Evolutionary conservation across 2,329 filamentous ascomycete genomes (phyloP), one percentile per base, ranked within the genome.

Genomic region (Paecilomyces sp.): DNA sequence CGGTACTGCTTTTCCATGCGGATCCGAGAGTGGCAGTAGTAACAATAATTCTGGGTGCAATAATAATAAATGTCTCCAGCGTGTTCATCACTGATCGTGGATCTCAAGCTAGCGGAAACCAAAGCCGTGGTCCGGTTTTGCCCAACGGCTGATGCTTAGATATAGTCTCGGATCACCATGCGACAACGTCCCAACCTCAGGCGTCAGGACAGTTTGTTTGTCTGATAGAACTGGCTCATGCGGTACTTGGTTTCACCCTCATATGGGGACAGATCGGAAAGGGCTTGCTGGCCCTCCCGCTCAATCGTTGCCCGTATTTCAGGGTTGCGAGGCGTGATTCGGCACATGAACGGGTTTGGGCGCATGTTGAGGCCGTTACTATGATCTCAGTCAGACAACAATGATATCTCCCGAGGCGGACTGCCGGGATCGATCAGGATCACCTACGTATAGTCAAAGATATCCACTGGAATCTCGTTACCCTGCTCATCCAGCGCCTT

Each of bases 351-450:
- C 0, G 80, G 79, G 62, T 79, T 76, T 3, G 83, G 83, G 2
- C 83, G 77, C 82, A 83, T 84, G 62, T 85, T 85, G 25, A 85
- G 72, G 1, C 83, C 83, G 62, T 85, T 83, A 1, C 80, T 82
- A 36, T 34, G 15, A 28, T 28, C n/a, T 28, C 9, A 52, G 18
- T 58, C 7, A 55, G 34, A 13, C 31, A 33, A 47, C 11, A 55
- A 22, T 47, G n/a, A 47, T 47, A 18, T 47, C 5, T 47, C n/a
- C 41, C 18, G 41, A 8, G 8, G 15, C 9, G 7, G n/a, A 22
- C n/a, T 47, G 41, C 13, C 41, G 22, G 15, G 12, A 7, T 11
- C 9, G 4, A 31, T 2, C 22, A 66, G 66, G 11, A 25, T 18
- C 62, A 79, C 73, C 78, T 68, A 80, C 79, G 80, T 83, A 62